phyloP scores from a whole-genome alignment of 2,329 filamentous ascomycete genomes.

The Setomelanomma holmii region DNA sequence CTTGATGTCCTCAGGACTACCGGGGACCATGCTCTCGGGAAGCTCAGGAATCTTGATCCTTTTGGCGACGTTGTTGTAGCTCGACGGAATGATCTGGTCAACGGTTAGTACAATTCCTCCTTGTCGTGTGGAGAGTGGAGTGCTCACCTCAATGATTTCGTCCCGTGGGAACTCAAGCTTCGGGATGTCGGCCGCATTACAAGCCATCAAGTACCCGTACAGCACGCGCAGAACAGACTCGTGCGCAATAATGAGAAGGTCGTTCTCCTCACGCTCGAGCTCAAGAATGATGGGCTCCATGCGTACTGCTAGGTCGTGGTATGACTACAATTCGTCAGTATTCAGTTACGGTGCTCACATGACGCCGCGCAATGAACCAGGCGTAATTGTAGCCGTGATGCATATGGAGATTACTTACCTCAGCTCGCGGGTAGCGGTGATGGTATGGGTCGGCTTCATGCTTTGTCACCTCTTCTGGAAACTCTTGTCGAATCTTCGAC shows the following conservation, averaged over 20 bases:
- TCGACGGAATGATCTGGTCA: slow-evolving; percentile 83
- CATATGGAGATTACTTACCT: no score
- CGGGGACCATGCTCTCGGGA: slow-evolving; percentile 71
- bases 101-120: slow-evolving; percentile 1
- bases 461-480: slow-evolving; percentile 89
- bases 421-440: slow-evolving; percentile 91
- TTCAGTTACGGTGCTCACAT: no score
- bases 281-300: slow-evolving; percentile 98
- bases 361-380: no score
- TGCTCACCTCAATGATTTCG: slow-evolving; percentile 86
- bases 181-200: slow-evolving; percentile 92
- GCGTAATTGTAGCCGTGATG: no score
- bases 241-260: slow-evolving; percentile 97
- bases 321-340: slow-evolving; percentile 68
- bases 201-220: slow-evolving; percentile 98
- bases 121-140: slow-evolving; percentile 14
- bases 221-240: slow-evolving; percentile 96
- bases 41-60: slow-evolving; percentile 82
- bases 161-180: slow-evolving; percentile 91
- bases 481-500: slow-evolving; percentile 77
- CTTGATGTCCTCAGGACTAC: slow-evolving; percentile 80
- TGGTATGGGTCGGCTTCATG: slow-evolving; percentile 96
- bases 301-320: slow-evolving; percentile 97
- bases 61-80: slow-evolving; percentile 95
- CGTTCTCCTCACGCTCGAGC: slow-evolving; percentile 93